Conservation (phyloP, 2,329 filamentous ascomycete species). For the Pyricularia pennisetigena region DNA sequence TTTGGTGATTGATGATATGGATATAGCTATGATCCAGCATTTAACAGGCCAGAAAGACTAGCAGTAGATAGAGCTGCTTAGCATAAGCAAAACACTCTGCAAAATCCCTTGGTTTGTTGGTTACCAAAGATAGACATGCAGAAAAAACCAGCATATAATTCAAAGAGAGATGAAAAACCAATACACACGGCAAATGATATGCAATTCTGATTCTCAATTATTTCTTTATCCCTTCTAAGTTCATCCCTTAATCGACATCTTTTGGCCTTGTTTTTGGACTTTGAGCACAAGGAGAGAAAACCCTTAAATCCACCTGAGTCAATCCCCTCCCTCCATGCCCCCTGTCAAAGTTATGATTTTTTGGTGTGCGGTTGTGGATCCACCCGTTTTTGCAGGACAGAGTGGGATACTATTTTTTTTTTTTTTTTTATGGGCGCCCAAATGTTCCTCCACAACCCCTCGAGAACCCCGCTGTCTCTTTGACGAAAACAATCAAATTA, state of each 20-base stretch:
- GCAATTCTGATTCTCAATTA: neutral
- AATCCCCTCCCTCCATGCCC: neutral
- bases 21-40: neutral
- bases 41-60: no score
- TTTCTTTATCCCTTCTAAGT: neutral
- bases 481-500: slow-evolving; percentile 1
- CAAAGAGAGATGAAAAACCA: neutral
- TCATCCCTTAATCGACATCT: neutral
- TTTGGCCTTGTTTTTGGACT: neutral
- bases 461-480: neutral
- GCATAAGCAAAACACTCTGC: neutral
- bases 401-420: neutral
- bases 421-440: neutral
- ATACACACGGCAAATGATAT: neutral
- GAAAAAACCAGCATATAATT: neutral
- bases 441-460: neutral
- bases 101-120: neutral
- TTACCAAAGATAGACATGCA: no score
- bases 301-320: neutral
- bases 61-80: no score
- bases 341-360: neutral
- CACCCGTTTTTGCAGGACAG: neutral
- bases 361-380: neutral
- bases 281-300: neutral
- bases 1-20: no score